These are phyloP conservation scores for Rubroboletus satanas DNA, from an alignment of 768 basidiomycete genomes.

Conservation along the genomic window DNA sequence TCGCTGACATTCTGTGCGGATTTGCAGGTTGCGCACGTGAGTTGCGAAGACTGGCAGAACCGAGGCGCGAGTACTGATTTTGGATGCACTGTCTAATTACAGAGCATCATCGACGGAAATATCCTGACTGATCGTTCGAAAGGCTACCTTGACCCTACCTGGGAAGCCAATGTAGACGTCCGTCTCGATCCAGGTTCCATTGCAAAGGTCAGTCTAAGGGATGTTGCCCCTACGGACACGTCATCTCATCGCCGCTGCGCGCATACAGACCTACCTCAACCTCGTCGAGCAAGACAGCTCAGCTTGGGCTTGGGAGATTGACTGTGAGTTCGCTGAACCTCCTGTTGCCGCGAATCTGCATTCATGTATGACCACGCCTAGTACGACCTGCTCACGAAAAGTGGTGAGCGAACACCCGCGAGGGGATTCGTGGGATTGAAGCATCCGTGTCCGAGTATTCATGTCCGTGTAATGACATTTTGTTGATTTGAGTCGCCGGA, in stretches of 20 bases:
- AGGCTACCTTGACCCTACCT: slow-evolving; percentile 31
- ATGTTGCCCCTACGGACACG: not conserved
- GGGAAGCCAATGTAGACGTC: slow-evolving; percentile 43
- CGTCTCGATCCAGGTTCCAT: slow-evolving; percentile 64
- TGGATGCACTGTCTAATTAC: not conserved
- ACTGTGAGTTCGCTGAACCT: slow-evolving; percentile 45
- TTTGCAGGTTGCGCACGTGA: slow-evolving; percentile 59
- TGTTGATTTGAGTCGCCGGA: not conserved
- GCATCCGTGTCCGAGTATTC: not conserved
- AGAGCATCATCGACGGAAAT: slow-evolving; percentile 71
- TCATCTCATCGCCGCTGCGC: not conserved
- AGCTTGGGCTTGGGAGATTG: slow-evolving; percentile 78
- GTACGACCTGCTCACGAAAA: slow-evolving; percentile 54
- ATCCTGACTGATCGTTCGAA: slow-evolving; percentile 40
- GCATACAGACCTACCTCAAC: slow-evolving; percentile 55
- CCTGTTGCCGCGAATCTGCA: not conserved
- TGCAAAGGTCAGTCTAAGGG: slow-evolving; percentile 47
- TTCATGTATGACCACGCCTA: slow-evolving; percentile 8
- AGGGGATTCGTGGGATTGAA: not conserved
- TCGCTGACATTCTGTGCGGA: not conserved
- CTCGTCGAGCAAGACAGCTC: slow-evolving; percentile 67
- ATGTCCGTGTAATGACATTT: not conserved
- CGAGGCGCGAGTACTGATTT: not conserved
- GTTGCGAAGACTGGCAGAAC: slow-evolving; percentile 22
- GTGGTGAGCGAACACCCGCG: slow-evolving; percentile 33